Evolutionary conservation across 257 asterid species (phyloP), one percentile per base, ranked within the genome.

Genomic region (Fraxinus pennsylvanica): DNA sequence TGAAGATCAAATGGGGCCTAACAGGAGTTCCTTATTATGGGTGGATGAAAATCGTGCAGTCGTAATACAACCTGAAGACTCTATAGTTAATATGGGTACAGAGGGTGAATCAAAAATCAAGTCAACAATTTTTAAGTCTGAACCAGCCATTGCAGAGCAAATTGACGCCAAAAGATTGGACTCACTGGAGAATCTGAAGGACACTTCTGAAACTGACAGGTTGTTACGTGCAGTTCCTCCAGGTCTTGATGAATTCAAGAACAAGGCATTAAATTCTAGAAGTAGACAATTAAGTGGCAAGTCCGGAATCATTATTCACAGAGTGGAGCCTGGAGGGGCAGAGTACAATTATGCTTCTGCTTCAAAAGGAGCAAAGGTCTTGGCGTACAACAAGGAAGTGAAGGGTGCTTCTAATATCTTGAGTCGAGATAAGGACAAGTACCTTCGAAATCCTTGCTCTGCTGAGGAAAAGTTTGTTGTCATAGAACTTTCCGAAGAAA

Each of bases 401-500:
- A 90, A 96, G 78, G 99, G 99, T 76, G 98, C 97, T 78, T 87
- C 97, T 52, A 96, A 93, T 83, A 93, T 96, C 80, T 78, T 96
- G 85, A 88, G 87, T 85, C 86, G 90, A 82, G 97, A 96, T 79
- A 83, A 89, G 76, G 98, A 96, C 89, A 93, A 90, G 84, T 96
- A 96, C 85, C 99, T 96, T 61, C 87, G 99, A 52, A 96, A 96
- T 72, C 99, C 98, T 67, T 96, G 99, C 85, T 90, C 98, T 39
- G 89, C 90, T 0, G 97, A 93, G 74, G 97, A 87, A 61, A 96
- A 93, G 82, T 96, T 86, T 82, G 99, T 93, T 19, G 89, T 91
- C 1, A 81, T 96, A 15, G 97, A 96, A 86, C 98, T 96, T 76
- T 96, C 99, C 12, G 98, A 96, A 87, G 99, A 96, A 82, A 93